Evolutionary conservation across 805 yeast species (phyloP).

Genomic region (Zygotorulaspora danielsina): DNA sequence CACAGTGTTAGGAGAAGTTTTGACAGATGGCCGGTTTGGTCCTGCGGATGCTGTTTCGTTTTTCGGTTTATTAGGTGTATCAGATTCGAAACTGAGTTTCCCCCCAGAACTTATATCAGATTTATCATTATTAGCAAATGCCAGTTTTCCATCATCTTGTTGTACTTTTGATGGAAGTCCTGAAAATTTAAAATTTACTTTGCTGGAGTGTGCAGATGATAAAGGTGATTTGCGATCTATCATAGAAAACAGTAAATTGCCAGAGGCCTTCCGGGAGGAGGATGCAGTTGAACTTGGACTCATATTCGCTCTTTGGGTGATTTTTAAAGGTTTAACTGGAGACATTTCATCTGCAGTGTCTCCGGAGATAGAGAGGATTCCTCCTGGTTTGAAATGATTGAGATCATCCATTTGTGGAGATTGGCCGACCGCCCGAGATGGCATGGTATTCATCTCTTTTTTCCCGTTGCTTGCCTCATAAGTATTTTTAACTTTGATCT

Average conservation of each 20-base stretch:
- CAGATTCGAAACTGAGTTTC: background rate
- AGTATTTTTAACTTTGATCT: slow-evolving; percentile 9
- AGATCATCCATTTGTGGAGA: slow-evolving; percentile 2
- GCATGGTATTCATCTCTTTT: background rate
- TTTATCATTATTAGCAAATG: background rate
- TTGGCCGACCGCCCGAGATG: slow-evolving; percentile 2
- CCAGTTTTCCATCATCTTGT: background rate
- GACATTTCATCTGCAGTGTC: slow-evolving; percentile 27
- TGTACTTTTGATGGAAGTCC: background rate
- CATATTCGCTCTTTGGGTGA: slow-evolving; percentile 49
- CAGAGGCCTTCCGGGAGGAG: slow-evolving; percentile 11
- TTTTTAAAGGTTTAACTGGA: slow-evolving; percentile 65
- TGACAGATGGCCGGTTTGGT: background rate
- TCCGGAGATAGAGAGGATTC: slow-evolving; percentile 3
- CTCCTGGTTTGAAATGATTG: slow-evolving; percentile 6
- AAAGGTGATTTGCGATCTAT: slow-evolving; percentile 14
- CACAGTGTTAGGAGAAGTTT: background rate
- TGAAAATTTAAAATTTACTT: slow-evolving; percentile 1
- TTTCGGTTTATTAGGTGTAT: background rate
- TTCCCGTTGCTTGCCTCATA: background rate
- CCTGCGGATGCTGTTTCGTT: background rate
- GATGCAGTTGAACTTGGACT: slow-evolving; percentile 18
- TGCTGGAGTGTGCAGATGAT: slow-evolving; percentile 10
- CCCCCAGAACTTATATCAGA: background rate
- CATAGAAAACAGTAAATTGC: slow-evolving; percentile 14